A percentile compares a stretch with the other conserved stretches of the same genome.
Evolutionary conservation across 176 grass and related monocot genomes (phyloP).

Genomic region (Triticum urartu): DNA sequence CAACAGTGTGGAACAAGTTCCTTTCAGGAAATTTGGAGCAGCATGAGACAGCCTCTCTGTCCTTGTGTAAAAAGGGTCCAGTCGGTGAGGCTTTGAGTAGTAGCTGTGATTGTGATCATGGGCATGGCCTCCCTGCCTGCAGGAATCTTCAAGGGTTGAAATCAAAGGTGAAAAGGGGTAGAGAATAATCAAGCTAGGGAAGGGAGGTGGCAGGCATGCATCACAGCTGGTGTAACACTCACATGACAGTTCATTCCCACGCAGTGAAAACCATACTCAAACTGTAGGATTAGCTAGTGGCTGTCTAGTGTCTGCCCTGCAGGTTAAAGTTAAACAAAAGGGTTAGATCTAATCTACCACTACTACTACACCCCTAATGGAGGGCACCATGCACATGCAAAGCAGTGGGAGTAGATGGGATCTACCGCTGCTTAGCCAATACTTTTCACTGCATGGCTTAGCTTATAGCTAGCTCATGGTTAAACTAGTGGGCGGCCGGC

Average conservation of each 20-base stretch:
- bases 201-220: background rate
- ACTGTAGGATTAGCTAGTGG: too few relatives aligned
- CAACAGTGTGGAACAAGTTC: conserved; percentile 1
- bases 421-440: conserved; percentile 29
- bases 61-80: conserved; percentile 4
- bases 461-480: background rate
- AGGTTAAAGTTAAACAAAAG: conserved; percentile 49
- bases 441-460: conserved; percentile 32
- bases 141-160: conserved; percentile 43
- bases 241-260: conserved; percentile 30
- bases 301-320: background rate
- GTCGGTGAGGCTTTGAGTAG: background rate
- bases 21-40: background rate
- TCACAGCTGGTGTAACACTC: conserved; percentile 42
- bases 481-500: conserved; percentile 19
- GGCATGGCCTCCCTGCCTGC: conserved; percentile 11
- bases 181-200: conserved; percentile 30
- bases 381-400: conserved; percentile 33
- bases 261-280: conserved; percentile 8
- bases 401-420: conserved; percentile 26
- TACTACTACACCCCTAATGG: background rate
- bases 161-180: conserved; percentile 38
- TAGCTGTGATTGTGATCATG: background rate
- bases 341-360: conserved; percentile 30
- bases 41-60: background rate